Base-by-base conservation (phyloP, 2,329 filamentous ascomycete genomes). In the Alternaria solani region DNA sequence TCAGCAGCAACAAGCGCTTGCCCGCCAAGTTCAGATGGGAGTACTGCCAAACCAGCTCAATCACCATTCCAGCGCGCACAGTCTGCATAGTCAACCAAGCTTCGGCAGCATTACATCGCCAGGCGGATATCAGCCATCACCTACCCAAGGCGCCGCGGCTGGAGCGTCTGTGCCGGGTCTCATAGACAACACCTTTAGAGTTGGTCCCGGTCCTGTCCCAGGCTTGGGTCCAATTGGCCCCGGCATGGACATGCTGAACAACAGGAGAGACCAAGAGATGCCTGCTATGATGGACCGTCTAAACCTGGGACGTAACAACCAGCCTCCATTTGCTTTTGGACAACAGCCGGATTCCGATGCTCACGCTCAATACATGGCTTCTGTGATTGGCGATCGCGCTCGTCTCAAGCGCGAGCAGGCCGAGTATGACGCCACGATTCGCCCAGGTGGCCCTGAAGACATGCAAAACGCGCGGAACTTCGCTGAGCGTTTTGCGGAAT, bases 41-140 rank as follows among this genome's bases (percentile, higher is more conserved):
- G 81, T 87, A 44, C 77, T 85, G 59, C 83, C 83, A n/a, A 84
- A 85, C 52, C 84, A 86, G 60, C 85, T 98, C 8, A 93, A 98
- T 71, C 95, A 98, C 74, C 94, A 98, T 75, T 94, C 93, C 1
- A 98, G 94, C 75, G 92, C 93, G 8, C 94, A 98, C 69, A 98
- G 94, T 75, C 85, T 99, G 60, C 95, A 99, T 75, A 97, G 93
- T 75, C 95, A 99, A 79, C 94, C 94, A 23, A 98, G 94, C 80
- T 97, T 95, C 75, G 93, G 94, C 18, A 97, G 91, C 79, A 96
- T 99, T 67, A 89, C 92, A 3, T 96, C 93, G n/a, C 93, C 94
- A 2, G 87, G 90, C 59, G 88, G 88, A 11, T 89, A 88, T 72
- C 87, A 89, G 68, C 84, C 86, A 54, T 84, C 87, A 63, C 84